Evolutionary conservation across 306 rosid species (phyloP).

Genomic region (Rosa chinensis): DNA sequence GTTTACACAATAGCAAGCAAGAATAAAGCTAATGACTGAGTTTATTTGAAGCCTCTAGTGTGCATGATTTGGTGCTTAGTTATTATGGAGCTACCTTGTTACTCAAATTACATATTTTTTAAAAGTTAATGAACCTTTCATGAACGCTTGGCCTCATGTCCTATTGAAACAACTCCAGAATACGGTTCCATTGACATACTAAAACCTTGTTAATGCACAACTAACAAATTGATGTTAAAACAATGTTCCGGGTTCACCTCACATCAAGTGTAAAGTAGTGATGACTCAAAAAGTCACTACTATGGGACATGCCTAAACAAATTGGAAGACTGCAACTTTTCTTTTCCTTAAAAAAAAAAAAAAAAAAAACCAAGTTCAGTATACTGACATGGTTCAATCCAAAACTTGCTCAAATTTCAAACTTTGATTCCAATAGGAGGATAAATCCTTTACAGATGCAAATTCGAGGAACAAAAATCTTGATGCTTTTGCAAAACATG

Average conservation of each 20-base stretch:
- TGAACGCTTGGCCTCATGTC: neutral
- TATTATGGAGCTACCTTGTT: neutral
- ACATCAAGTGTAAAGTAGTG: neutral
- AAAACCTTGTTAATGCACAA: neutral
- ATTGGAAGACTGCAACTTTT: neutral
- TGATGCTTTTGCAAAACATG: neutral
- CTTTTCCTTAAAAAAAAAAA: neutral
- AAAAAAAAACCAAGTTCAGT: no score
- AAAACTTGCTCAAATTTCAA: neutral
- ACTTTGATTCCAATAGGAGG: neutral
- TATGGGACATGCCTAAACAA: neutral
- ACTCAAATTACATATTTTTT: neutral
- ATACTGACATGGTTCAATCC: neutral
- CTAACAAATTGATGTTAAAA: neutral
- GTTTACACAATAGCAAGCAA: conserved; percentile 7
- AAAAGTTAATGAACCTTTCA: neutral
- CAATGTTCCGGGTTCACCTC: neutral
- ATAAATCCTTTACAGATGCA: neutral
- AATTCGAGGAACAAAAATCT: neutral
- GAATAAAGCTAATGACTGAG: neutral
- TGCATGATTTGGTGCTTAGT: neutral
- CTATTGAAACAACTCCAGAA: neutral
- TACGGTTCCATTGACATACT: neutral
- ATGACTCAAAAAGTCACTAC: neutral
- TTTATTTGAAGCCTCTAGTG: neutral